Percentiles rank a stretch among this genome's conserved stretches.
Conservation (phyloP, 2,329 filamentous ascomycete species). For the Pseudofabraea citricarpa region DNA sequence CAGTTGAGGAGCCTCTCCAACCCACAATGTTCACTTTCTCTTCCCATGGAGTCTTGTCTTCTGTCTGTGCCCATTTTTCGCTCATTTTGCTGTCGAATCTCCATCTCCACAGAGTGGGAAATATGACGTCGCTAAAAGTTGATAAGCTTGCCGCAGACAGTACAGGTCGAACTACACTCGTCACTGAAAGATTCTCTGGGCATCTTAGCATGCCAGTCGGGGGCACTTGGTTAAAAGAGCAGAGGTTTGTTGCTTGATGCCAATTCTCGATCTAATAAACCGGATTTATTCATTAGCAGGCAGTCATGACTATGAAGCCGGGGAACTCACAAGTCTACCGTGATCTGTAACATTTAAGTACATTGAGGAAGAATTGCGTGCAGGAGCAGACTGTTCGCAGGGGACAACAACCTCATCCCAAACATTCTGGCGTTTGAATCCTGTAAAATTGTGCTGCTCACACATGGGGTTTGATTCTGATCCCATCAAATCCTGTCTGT, state of each 20-base stretch:
- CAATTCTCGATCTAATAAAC: neutral
- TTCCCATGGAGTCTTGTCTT: slow-evolving; percentile 1
- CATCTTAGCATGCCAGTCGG: neutral
- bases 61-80: neutral
- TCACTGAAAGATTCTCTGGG: neutral
- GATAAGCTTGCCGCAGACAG: neutral
- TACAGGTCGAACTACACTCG: neutral
- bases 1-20: slow-evolving; percentile 3
- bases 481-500: neutral
- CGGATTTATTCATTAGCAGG: no score
- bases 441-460: neutral
- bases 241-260: neutral
- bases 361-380: no score
- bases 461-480: neutral
- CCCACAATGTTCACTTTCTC: slow-evolving; percentile 3
- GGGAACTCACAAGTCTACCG: no score
- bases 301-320: no score
- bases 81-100: neutral
- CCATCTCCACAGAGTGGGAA: slow-evolving; percentile 1
- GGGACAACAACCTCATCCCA: neutral
- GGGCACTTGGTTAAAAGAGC: neutral
- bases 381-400: no score
- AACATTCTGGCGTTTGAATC: neutral
- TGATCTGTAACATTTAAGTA: no score
- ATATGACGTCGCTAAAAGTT: neutral